Conservation (phyloP, 2,329 filamentous ascomycete species). For the Ophiostoma perfectum region DNA sequence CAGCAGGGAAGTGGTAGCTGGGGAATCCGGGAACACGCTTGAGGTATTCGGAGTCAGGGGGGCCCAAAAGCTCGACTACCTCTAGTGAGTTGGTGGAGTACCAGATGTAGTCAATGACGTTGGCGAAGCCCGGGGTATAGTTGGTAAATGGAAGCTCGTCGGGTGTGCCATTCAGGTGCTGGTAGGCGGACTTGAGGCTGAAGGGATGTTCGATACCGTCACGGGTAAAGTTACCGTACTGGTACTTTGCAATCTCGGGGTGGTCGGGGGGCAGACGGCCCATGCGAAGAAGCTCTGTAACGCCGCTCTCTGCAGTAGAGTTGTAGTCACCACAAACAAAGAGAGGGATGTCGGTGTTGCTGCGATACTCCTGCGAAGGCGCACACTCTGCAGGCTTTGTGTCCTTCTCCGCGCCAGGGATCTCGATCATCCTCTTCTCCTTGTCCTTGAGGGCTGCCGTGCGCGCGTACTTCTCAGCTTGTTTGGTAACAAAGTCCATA, state of each 20-base stretch:
- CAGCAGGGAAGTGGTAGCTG: constrained; percentile 89
- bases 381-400: constrained; percentile 58
- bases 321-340: constrained; percentile 96
- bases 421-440: constrained; percentile 63
- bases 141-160: constrained; percentile 91
- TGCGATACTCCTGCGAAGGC: constrained; percentile 81
- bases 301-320: constrained; percentile 77
- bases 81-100: constrained; percentile 88
- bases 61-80: constrained; percentile 75
- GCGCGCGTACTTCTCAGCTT: constrained; percentile 78
- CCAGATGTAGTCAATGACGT: constrained; percentile 96
- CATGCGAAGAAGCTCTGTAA: constrained; percentile 82
- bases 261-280: constrained; percentile 75
- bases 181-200: constrained; percentile 85
- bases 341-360: constrained; percentile 80
- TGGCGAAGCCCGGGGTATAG: constrained; percentile 88
- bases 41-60: constrained; percentile 79
- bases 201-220: constrained; percentile 94
- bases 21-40: constrained; percentile 86
- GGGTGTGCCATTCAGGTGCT: constrained; percentile 71
- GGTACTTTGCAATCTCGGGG: constrained; percentile 68
- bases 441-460: constrained; percentile 76
- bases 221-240: constrained; percentile 89
- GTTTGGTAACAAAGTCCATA: constrained; percentile 83
- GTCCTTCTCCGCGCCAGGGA: constrained; percentile 38